Evolutionary conservation across 495 filamentous ascomycete species (phyloP), one percentile per base, ranked within the genome.

Genomic region (Penicillium bialowiezense): DNA sequence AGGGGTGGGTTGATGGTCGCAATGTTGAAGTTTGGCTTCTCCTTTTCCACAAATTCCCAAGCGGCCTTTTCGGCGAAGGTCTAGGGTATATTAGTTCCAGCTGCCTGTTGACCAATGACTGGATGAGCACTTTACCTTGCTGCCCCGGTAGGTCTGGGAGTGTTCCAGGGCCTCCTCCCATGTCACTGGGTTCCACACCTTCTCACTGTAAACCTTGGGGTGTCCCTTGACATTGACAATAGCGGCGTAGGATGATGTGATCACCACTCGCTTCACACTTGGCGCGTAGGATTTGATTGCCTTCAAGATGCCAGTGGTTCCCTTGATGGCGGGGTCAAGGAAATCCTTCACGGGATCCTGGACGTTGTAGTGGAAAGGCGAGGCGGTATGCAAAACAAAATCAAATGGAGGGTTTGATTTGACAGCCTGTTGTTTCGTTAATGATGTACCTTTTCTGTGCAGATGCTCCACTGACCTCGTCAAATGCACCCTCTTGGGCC

Each of bases 371-470:
- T 91, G 88, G 71, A 95, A 95, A 3, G 91, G 90, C 10, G 82
- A 87, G 2, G 92, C 91, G 1, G 90, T 95, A 67, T 97, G 91
- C 39, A 96, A 73, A 19, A 97, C 89, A 51, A 82, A 85, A 50
- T 92, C 91, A 51, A 96, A 84, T 3, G 84, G 87, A 1, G 88
- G 87, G 40, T 80, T 68, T 13, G 77, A 82, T 64, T 82, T 80
- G 48, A 90, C 81, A 13, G 88, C 72, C 72, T 75, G 21, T 44
- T 47, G 24, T 28, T 5, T 12, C 12, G 12, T 45, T 21, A 50
- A 41, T 44, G 4, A 31, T 17, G 13, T 9, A 37, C 23, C 7
- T 18, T 3, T 24, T 1, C 12, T 2, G 17, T 7, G 13, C n/a
- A 2, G 3, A 37, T 26, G 2, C 9, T n/a, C 15, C 24, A 31